phyloP scores from a whole-genome alignment of 306 rosid species.

The Cucumis cinereus region DNA sequence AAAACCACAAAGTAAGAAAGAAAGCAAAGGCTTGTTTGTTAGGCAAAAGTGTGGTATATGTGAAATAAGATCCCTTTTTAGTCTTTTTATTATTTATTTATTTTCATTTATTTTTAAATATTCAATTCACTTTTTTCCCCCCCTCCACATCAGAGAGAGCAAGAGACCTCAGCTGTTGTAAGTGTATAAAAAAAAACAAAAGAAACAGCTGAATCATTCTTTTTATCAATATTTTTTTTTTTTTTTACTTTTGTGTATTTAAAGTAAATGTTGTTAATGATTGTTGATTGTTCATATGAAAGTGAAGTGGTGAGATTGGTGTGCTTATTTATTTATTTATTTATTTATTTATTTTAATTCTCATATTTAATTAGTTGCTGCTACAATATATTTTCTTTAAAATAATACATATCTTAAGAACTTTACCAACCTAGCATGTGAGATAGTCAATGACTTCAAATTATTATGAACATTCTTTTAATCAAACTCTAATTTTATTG shows the following conservation, averaged over 20 bases:
- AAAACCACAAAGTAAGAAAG: constrained; percentile 24
- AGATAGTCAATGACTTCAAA: too few relatives aligned
- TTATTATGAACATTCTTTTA: too few relatives aligned
- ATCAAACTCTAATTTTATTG: too few relatives aligned
- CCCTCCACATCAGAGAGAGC: constrained; percentile 19
- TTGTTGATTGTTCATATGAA: constrained; percentile 41
- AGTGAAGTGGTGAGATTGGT: constrained; percentile 28
- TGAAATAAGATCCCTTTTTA: constrained; percentile 14
- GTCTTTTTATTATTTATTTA: background rate
- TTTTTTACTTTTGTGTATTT: constrained; percentile 26
- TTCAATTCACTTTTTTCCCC: background rate
- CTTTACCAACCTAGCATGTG: too few relatives aligned
- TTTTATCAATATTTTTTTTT: constrained; percentile 4
- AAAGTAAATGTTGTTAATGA: constrained; percentile 29
- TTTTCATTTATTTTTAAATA: background rate
- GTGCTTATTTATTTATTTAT: constrained; percentile 4
- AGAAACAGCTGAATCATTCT: constrained; percentile 34
- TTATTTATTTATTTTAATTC: background rate
- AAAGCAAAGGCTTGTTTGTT: constrained; percentile 5
- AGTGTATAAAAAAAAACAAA: constrained; percentile 50
- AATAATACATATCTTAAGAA: background rate
- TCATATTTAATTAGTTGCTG: background rate
- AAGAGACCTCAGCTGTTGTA: constrained; percentile 34
- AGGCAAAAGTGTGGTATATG: constrained; percentile 25
- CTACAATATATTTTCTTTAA: background rate